Evolutionary conservation across 2,329 filamentous ascomycete species (phyloP), one percentile per base, ranked within the genome.

Genomic region (Neobulgaria alba): DNA sequence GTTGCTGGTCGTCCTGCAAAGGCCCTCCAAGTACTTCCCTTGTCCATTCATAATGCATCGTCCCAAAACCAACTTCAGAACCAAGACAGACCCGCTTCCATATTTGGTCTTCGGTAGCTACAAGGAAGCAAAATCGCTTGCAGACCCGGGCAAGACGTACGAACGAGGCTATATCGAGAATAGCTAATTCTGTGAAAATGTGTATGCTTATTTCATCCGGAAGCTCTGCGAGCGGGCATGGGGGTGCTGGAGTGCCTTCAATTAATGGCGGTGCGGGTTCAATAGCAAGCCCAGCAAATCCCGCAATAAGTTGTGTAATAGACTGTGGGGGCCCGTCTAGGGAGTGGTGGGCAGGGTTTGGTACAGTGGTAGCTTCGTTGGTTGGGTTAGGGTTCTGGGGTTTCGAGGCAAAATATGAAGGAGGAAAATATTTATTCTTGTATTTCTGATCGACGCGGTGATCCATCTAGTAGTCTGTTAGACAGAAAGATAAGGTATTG

Each of bases 371-470:
- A 2, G 74, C 48, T 9, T 71, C 67, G 58, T 72, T 74, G 7
- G 69, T 66, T 5, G 67, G 63, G 21, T 57, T 55, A 29, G 47
- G 19, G 10, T 52, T 57, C 16, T 38, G 39, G 41, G 43, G 42
- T 51, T 56, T 79, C 47, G 71, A 64, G 48, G 68, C 64, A 51
- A 67, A 69, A 23, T 61, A 64, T 8, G 75, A 72, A 29, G 76
- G 69, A 18, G 89, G 83, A 56, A 92, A 95, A 64, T 96, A 81
- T 65, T 96, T 96, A 56, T 86, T 82, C 55, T 85, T 85, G 67
- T 95, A 98, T 42, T 75, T 72, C 55, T 85, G 77, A 61, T 98
- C 88, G 38, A 98, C 90, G 10, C 72, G 69, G 41, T 80, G 72
- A 59, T 96, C 92, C 63, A 98, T 76, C 82, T 90, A 51, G 7